Evolutionary conservation across 2,329 filamentous ascomycete genomes (phyloP), one percentile per base, ranked within the genome.

Genomic region (Escovopsis sp.): DNA sequence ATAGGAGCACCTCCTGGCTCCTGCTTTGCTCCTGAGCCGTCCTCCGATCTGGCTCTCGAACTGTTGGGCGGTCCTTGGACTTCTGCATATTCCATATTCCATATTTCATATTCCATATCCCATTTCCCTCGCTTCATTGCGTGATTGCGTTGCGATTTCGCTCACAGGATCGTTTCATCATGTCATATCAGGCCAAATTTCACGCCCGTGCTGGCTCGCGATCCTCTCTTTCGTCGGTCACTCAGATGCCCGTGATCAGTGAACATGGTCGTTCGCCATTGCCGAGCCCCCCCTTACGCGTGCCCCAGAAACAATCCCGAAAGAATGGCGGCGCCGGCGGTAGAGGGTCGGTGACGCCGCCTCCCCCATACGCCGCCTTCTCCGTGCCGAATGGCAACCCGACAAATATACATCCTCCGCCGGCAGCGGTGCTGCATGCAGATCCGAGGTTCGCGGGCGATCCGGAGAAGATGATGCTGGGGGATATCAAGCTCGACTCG

Each of bases 241-340:
- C 55, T 32, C 53, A 54, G 33, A 56, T 66, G 54, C 61, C 63
- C 18, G 53, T 62, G 42, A 62, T 65, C 43, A 53, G 53, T 28
- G 62, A 66, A 51, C 55, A 63, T 47, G 57, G 42, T 42, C 23
- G 48, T 47, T 37, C 46, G 42, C 28, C 48, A 38, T 37, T 51
- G 10, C 53, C 56, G 9, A 48, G 42, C 26, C 47, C 47, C 32
- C 54, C 55, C 12, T 53, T 58, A 4, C 56, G 55, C 12, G 50
- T 59, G 5, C 59, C 55, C 6, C 51, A 49, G 26, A 61, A 54
- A 46, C 53, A 55, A 3, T 49, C 55, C 5, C 49, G 55, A 23
- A 52, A 52, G 15, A 52, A 43, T 33, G 36, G 48, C 12, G 45
- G 42, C 3, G 11, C 4, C 28, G 36, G 48, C 12, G 44, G 41